A percentile compares a stretch with the other conserved stretches of the same genome.
Evolutionary conservation across 208 protist genomes (phyloP).

Genomic region (Acanthamoeba culbertsoni): DNA sequence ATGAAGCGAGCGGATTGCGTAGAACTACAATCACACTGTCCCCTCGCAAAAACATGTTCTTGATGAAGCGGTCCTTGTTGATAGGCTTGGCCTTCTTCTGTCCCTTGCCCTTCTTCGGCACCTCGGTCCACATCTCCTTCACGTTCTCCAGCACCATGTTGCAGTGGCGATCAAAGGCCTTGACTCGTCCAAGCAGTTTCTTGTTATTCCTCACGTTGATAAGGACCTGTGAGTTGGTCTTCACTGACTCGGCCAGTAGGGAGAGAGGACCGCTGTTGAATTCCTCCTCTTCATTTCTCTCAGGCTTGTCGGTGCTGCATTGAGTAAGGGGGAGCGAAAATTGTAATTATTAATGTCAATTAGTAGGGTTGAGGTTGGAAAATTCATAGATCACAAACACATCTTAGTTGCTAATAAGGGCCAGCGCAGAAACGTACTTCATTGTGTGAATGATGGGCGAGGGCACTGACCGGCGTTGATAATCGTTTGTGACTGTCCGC

Average conservation of each 20-base stretch:
- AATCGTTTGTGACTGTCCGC: neutral
- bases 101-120: conserved; percentile 87
- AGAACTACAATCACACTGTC: conserved; percentile 99
- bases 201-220: conserved; percentile 99
- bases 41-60: conserved; percentile 97
- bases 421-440: neutral
- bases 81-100: conserved; percentile 86
- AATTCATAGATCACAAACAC: neutral
- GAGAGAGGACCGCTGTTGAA: conserved; percentile 88
- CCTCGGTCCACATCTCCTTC: conserved; percentile 96
- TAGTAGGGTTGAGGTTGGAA: neutral
- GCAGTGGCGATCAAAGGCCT: conserved; percentile 99
- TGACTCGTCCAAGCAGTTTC: conserved; percentile 97
- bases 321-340: neutral
- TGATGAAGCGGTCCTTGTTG: conserved; percentile 87
- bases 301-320: neutral
- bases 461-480: neutral
- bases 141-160: conserved; percentile 99
- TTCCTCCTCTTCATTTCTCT: conserved; percentile 70
- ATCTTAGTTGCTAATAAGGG: too few species aligned
- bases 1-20: conserved; percentile 86
- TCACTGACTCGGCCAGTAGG: conserved; percentile 87
- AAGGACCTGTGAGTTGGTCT: conserved; percentile 92
- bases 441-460: conserved; percentile 3
- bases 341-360: neutral